Base-by-base conservation (phyloP, 768 basidiomycete genomes). In the Termitomyces sp. region DNA sequence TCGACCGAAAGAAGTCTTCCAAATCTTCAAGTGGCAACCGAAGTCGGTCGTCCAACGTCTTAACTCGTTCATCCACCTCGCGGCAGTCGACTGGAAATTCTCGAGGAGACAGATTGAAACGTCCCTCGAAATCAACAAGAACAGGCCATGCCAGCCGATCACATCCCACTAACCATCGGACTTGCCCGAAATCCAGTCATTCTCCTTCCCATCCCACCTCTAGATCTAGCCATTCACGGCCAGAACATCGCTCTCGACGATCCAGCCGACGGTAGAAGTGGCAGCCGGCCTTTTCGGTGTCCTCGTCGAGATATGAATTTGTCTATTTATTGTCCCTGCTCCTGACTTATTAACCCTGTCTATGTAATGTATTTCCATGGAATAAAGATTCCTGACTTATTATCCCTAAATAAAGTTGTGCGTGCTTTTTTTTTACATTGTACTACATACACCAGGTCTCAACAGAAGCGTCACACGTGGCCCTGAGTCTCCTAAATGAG, bases 1-100 rank as follows among this genome's bases (percentile, higher is more conserved):
- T 41, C 30, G 60, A 44, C 40, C 61, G 59, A 49, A 68, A 65
- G 54, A 59, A 62, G 51, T 41, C 57, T 20, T 35, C 62, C 11
- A 57, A 49, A 14, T 50, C 60, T 33, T 59, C 63, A 43, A 35
- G 33, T 32, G 59, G 57, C 14, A 22, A 49, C 41, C 55, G 45
- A 32, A 56, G 49, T 55, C 57, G 58, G 36, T 44, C 59, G 46
- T 22, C 55, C 20, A 59, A 56, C 30, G 51, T 56, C 30, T 52
- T 60, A 8, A 33, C 47, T 52, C 64, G 60, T 33, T 55, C 62
- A 38, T 51, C 60, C 45, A 55, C 56, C 2, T 49, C 64, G 5
- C 61, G 57, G 50, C 57, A 60, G 14, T 33, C 55, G 14, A 56
- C 62, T 11, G 50, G 48, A 18, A 46, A 46, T 48, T 58, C 60